Evolutionary conservation across 352 stramenopile species (phyloP), one percentile per base, ranked within the genome.

Genomic region (Hyaloperonospora arabidopsidis): DNA sequence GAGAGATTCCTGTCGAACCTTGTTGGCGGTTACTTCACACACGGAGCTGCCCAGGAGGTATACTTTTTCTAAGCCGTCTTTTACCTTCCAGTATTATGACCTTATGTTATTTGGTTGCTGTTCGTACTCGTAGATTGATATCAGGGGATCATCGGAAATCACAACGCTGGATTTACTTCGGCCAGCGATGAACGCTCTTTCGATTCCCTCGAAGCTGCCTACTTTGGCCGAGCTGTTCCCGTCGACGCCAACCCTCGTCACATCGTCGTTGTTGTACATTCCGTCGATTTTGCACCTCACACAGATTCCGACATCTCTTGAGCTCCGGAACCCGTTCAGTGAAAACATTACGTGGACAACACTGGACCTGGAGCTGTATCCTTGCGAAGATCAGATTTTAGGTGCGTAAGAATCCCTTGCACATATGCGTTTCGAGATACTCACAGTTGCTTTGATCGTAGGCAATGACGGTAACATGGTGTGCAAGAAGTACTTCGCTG

Each of bases 1-100:
- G 59, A 72, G 28, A 70, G 50, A 28, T 93, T 93, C 50, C 61
- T 93, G n/a, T 93, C 83, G 2, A 89, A 89, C 44, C 91, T 93
- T 56, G 83, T 93, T 5, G 80, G 54, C 19, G 83, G 83, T 2
- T 92, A 87, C 62, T 92, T 87, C 46, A 89, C 81, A 2, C 57
- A 79, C 45, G 79, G 76, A 2, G 61, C 68, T 55, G 49, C 69
- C 2, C 83, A 93, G 54, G 47, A 86, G 74, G 82, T 88, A 73
- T 35, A 8, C 23, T 36, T 39, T 47, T 50, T 2, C 15, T 17
- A 25, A 21, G 35, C 58, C 18, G 39, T 18, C 15, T 49, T 11
- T 17, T 38, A 22, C 5, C 40, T 29, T 17, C 18, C 35, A 1
- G 13, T 25, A 17, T 40, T 28, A 14, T 55, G n/a, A 11, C 25